Base-by-base conservation (phyloP, 2,329 filamentous ascomycete species). In the Hymenotorrendiella dingleyae region DNA sequence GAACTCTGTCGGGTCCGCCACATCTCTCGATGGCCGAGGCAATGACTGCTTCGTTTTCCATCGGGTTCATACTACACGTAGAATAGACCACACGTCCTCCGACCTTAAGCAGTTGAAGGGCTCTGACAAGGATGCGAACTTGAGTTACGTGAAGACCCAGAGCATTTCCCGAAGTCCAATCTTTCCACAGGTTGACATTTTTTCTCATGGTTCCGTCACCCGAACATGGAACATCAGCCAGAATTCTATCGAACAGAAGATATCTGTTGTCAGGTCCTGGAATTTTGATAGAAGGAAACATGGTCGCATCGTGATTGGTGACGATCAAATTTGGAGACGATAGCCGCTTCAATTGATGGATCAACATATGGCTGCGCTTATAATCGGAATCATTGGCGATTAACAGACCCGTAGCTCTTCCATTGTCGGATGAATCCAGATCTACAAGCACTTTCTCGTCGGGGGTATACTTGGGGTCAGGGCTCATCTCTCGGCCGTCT, bases 321-420 rank as follows among this genome's bases (percentile, higher is more conserved):
- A 98, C 91, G 50, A 98, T 84, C 54, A 98, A 72, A 63, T 98
- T 98, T 3, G 93, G 91, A 4, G 93, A 97, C 50, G 91, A 95
- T 38, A 98, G 74, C 48, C 93, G 85, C 74, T 98, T 98, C 58
- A 97, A 85, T 67, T 98, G 93, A 65, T 98, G 93, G 36, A 96
- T 87, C 62, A 98, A 70, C 86, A 98, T 93, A 67, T 97, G 93
- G 43, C 88, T 88, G 52, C 93, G 85, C 72, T 91, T 94, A 71
- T 96, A 96, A 64, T 98, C 93, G 56, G 86, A 82, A 60, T 98
- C 93, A 66, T 98, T 98, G 49, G 93, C 93, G 54, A 98, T 85
- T 43, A 98, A 74, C 32, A 98, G 73, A 26, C 93, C 93, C 4
- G 91, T 97, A 2, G 90, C 84, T 57, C 93, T 77, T 49, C 93